Evolutionary conservation across 1,284 basidiomycete genomes (phyloP).

Genomic region (Tausonia pullulans): DNA sequence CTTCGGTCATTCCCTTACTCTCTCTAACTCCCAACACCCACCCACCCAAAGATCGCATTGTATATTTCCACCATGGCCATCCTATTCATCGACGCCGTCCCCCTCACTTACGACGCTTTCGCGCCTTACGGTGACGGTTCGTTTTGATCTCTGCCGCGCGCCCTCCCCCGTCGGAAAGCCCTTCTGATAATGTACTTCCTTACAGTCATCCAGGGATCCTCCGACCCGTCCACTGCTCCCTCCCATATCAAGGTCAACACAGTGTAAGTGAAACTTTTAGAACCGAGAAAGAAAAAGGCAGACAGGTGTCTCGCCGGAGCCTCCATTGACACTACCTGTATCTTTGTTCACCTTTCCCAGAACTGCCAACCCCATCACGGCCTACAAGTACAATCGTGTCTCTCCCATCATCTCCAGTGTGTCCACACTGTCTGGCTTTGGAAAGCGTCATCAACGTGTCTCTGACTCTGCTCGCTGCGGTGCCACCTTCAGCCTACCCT

Average conservation of each 20-base stretch:
- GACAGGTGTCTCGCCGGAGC: too few relatives aligned
- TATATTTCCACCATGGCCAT: neutral
- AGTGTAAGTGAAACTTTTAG: neutral
- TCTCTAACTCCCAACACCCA: too few relatives aligned
- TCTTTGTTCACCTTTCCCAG: neutral
- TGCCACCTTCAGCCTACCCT: slow-evolving; percentile 42
- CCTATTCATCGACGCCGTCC: neutral
- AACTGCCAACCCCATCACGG: slow-evolving; percentile 3
- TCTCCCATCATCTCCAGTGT: slow-evolving; percentile 1
- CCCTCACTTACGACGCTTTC: slow-evolving; percentile 7
- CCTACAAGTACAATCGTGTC: slow-evolving; percentile 7
- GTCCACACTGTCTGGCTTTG: neutral
- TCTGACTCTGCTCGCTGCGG: neutral
- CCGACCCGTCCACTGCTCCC: slow-evolving; percentile 1
- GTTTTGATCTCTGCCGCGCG: neutral
- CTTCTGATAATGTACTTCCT: neutral
- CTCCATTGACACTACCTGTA: neutral
- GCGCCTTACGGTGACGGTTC: slow-evolving; percentile 4
- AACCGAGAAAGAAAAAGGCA: too few relatives aligned
- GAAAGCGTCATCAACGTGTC: too few relatives aligned
- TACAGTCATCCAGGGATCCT: slow-evolving; percentile 8
- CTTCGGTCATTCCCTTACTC: too few relatives aligned
- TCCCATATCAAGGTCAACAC: slow-evolving; percentile 2
- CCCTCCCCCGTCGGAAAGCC: neutral
- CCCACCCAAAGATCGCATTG: neutral